These are phyloP conservation scores for Fonsecaea pedrosoi DNA, from an alignment of 2,329 filamentous ascomycete species.

Conservation along the genomic window DNA sequence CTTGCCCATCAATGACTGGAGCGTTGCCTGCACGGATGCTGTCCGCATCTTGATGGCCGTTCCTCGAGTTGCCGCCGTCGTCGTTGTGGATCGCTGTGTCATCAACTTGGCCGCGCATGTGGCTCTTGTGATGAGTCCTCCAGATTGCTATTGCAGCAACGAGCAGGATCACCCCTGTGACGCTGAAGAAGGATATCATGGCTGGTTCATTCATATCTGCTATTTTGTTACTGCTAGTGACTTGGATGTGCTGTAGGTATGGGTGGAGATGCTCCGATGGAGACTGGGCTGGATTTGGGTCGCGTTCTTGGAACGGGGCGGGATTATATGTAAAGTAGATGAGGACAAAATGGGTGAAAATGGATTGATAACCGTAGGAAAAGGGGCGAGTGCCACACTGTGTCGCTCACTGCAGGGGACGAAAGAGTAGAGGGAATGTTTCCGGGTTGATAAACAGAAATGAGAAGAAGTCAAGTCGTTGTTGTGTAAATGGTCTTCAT, in stretches of 20 bases:
- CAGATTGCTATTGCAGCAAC: not conserved
- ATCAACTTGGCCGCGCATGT: not conserved
- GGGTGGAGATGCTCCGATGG: not conserved
- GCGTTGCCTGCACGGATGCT: not conserved
- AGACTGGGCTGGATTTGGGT: not conserved
- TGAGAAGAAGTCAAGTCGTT: not conserved
- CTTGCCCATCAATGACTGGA: not conserved
- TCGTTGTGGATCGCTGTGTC: not conserved
- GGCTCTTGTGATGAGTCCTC: slow-evolving; percentile 2
- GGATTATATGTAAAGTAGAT: not conserved
- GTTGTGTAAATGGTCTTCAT: not conserved
- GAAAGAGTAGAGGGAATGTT: too few relatives aligned
- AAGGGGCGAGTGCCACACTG: too few relatives aligned
- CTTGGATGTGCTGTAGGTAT: not conserved
- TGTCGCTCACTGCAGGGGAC: too few relatives aligned
- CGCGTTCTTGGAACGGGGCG: too few relatives aligned
- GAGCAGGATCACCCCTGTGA: slow-evolving; percentile 4
- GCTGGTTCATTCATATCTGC: slow-evolving; percentile 1
- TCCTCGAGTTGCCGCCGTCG: not conserved
- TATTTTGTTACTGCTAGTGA: too few relatives aligned
- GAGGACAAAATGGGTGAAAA: too few relatives aligned
- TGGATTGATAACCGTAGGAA: too few relatives aligned
- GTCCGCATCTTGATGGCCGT: not conserved
- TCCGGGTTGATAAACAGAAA: not conserved
- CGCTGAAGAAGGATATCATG: slow-evolving; percentile 9